Evolutionary conservation across 2,329 filamentous ascomycete genomes (phyloP).

Genomic region (Botrytis byssoidea): DNA sequence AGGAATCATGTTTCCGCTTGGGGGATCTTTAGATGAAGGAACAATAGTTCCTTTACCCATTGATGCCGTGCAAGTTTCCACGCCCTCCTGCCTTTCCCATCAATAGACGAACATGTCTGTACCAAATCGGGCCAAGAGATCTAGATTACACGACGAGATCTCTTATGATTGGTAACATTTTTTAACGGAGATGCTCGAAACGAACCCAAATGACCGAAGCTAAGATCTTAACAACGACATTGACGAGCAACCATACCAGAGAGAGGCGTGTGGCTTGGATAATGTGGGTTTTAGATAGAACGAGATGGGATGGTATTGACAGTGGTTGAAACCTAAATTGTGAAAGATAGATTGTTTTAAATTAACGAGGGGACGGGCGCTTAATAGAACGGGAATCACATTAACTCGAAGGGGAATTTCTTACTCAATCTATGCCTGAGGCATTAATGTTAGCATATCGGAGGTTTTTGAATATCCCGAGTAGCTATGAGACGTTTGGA

Average conservation of each 20-base stretch:
- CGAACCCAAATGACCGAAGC: neutral
- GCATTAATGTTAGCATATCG: too few relatives aligned
- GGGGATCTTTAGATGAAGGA: neutral
- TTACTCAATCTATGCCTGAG: neutral
- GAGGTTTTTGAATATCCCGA: neutral
- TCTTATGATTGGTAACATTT: neutral
- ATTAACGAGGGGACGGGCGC: neutral
- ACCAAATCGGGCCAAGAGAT: neutral
- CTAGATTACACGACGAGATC: neutral
- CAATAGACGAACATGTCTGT: neutral
- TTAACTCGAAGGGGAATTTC: too few relatives aligned
- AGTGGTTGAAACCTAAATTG: neutral
- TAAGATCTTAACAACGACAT: neutral
- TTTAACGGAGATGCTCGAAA: neutral
- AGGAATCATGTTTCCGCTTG: neutral
- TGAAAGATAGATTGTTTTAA: conserved; percentile 3
- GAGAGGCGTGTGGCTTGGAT: neutral
- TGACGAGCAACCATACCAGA: neutral
- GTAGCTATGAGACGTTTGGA: neutral
- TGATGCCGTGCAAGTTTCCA: neutral
- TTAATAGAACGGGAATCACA: neutral
- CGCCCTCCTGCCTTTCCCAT: neutral
- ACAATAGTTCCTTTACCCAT: neutral
- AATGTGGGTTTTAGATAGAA: neutral
- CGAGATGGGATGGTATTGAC: neutral